phyloP scores from a whole-genome alignment of 108 stramenopile genomes.

The Fistulifera solaris region DNA sequence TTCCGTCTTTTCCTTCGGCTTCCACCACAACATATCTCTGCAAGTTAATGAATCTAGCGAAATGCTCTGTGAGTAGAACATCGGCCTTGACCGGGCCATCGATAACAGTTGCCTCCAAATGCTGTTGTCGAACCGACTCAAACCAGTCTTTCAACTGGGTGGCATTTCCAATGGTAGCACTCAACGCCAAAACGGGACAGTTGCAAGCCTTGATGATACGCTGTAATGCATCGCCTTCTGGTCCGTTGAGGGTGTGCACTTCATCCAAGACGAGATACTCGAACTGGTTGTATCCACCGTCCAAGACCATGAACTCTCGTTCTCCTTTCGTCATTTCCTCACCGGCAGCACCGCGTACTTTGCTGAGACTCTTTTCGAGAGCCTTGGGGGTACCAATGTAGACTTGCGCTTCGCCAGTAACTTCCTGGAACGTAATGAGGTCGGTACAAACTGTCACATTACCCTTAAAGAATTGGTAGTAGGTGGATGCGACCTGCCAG shows the following conservation, averaged over 20 bases:
- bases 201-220: constrained; percentile 89
- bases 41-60: constrained; percentile 94
- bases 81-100: constrained; percentile 47
- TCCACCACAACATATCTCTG: constrained; percentile 91
- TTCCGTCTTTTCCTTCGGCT: constrained; percentile 75
- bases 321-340: constrained; percentile 90
- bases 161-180: constrained; percentile 98
- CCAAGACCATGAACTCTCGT: constrained; percentile 90
- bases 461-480: constrained; percentile 93
- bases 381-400: constrained; percentile 97
- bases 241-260: constrained; percentile 96
- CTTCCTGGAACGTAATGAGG: constrained; percentile 84
- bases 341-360: constrained; percentile 91
- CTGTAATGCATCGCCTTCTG: constrained; percentile 97
- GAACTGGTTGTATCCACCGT: constrained; percentile 94
- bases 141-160: constrained; percentile 91
- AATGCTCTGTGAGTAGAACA: constrained; percentile 84
- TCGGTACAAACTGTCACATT: constrained; percentile 92
- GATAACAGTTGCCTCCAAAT: constrained; percentile 60
- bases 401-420: constrained; percentile 83
- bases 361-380: constrained; percentile 86
- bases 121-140: constrained; percentile 80
- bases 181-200: constrained; percentile 94
- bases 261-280: constrained; percentile 98
- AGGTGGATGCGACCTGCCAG: constrained; percentile 99